These are phyloP conservation scores for Ambrosiella xylebori DNA, from an alignment of 2,329 filamentous ascomycete species.

Conservation along the genomic window DNA sequence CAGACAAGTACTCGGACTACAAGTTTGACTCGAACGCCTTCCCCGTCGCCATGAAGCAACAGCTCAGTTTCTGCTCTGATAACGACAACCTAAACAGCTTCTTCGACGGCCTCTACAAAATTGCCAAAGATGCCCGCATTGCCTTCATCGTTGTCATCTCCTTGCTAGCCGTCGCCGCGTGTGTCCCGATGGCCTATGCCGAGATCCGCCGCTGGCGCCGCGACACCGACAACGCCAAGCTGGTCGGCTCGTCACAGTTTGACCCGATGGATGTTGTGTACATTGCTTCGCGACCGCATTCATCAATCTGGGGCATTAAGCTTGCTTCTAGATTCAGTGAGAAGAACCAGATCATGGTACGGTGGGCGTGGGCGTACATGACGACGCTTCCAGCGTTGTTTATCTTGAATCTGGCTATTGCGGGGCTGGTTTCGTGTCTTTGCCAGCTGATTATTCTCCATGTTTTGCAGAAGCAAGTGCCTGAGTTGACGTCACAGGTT, in stretches of 20 bases:
- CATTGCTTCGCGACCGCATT: conserved; percentile 65
- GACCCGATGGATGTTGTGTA: conserved; percentile 83
- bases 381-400: conserved; percentile 76
- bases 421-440: conserved; percentile 65
- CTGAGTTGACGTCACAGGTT: conserved; percentile 56
- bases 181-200: conserved; percentile 61
- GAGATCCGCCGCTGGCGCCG: conserved; percentile 63
- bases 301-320: conserved; percentile 54
- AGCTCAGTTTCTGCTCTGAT: conserved; percentile 73
- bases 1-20: conserved; percentile 54
- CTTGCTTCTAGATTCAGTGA: conserved; percentile 43
- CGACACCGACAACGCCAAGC: conserved; percentile 50
- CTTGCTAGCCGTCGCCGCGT: conserved; percentile 52
- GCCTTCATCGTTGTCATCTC: conserved; percentile 62
- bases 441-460: conserved; percentile 68
- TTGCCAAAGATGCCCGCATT: conserved; percentile 52
- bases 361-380: conserved; percentile 78
- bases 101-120: conserved; percentile 53
- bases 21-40: conserved; percentile 63
- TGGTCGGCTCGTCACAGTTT: conserved; percentile 47
- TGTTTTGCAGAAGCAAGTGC: conserved; percentile 56
- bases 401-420: conserved; percentile 63
- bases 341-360: conserved; percentile 51
- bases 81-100: conserved; percentile 70
- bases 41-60: conserved; percentile 67